phyloP scores from a whole-genome alignment of 805 yeast genomes.

The Kockiozyma suomiensis region DNA sequence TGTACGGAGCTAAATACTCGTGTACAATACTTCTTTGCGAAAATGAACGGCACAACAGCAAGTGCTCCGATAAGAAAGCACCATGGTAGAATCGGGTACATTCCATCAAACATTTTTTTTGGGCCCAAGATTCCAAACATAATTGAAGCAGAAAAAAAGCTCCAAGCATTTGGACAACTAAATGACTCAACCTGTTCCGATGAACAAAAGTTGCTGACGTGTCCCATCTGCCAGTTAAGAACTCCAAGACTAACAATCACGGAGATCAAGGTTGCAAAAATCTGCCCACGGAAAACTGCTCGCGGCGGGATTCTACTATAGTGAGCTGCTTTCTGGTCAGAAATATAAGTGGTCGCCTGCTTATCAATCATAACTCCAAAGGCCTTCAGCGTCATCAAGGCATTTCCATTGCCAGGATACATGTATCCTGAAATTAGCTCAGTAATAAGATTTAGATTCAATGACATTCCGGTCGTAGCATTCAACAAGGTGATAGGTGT shows the following conservation, averaged over 20 bases:
- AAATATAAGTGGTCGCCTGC: conserved; percentile 58
- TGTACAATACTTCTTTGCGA: conserved; percentile 7
- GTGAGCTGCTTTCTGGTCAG: conserved; percentile 65
- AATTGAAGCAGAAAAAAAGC: conserved; percentile 58
- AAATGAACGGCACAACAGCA: conserved; percentile 30
- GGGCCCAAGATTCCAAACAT: conserved; percentile 73
- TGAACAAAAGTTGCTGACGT: conserved; percentile 49
- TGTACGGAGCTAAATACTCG: conserved; percentile 12
- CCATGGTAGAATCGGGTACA: conserved; percentile 58
- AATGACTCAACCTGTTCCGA: conserved; percentile 50
- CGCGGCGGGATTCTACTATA: conserved; percentile 67
- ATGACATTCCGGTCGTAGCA: conserved; percentile 61
- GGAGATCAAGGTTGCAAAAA: conserved; percentile 51
- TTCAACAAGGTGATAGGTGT: conserved; percentile 64
- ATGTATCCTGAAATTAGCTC: conserved; percentile 68
- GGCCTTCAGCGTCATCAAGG: conserved; percentile 62
- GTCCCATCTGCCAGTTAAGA: conserved; percentile 48
- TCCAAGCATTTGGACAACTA: conserved; percentile 51
- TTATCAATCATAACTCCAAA: conserved; percentile 35
- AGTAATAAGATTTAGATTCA: conserved; percentile 63
- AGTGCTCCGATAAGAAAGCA: conserved; percentile 62
- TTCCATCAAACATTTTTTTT: conserved; percentile 56
- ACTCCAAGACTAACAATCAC: conserved; percentile 49
- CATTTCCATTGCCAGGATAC: conserved; percentile 62
- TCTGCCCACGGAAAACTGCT: conserved; percentile 57